Evolutionary conservation across 768 basidiomycete species (phyloP).

Genomic region (Mycena capillaripes): DNA sequence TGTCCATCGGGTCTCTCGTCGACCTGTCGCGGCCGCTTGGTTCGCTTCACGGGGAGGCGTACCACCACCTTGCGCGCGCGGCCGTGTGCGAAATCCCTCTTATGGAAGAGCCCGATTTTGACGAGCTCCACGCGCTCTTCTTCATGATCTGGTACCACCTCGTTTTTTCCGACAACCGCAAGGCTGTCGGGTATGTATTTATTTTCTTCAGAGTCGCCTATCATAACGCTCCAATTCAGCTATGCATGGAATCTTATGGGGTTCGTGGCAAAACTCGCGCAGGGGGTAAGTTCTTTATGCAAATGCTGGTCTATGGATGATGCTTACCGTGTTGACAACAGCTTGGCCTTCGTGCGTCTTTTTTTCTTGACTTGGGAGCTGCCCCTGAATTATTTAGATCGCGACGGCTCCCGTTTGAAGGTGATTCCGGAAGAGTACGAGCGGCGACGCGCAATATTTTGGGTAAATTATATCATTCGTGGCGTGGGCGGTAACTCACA

Average conservation of each 20-base stretch:
- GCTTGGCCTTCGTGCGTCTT: conserved; percentile 32
- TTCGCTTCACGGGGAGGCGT: conserved; percentile 72
- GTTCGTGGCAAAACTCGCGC: conserved; percentile 79
- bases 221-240: conserved; percentile 36
- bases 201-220: not conserved
- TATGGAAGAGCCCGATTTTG: conserved; percentile 82
- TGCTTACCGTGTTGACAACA: conserved; percentile 15
- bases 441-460: conserved; percentile 76
- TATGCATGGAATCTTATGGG: conserved; percentile 86
- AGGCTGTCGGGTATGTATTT: conserved; percentile 60
- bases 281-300: conserved; percentile 66
- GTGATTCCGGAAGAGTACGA: conserved; percentile 81
- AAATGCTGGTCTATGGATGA: not conserved
- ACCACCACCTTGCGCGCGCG: conserved; percentile 76
- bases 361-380: conserved; percentile 29
- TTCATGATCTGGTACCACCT: conserved; percentile 84
- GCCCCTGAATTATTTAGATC: conserved; percentile 58
- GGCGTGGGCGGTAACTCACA: not conserved
- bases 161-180: conserved; percentile 81
- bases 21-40: conserved; percentile 71
- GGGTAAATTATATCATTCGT: conserved; percentile 48
- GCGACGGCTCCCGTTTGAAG: conserved; percentile 73
- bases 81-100: conserved; percentile 81
- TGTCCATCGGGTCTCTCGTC: conserved; percentile 79
- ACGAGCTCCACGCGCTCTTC: conserved; percentile 76